Evolutionary conservation across 176 grass and related monocot species (phyloP).

Genomic region (Zoysia japonica): DNA sequence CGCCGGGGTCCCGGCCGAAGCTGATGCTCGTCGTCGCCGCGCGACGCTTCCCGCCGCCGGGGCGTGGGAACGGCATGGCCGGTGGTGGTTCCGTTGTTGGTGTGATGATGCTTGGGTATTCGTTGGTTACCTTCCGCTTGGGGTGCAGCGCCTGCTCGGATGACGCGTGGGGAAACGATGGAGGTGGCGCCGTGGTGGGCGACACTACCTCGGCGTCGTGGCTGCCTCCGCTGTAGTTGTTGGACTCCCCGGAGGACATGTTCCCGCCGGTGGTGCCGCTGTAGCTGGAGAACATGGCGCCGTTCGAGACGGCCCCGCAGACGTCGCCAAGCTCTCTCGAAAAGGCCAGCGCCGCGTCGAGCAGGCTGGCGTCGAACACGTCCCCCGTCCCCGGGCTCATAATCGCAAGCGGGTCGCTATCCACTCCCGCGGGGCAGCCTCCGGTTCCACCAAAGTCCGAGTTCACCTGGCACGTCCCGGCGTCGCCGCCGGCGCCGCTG

Average conservation of each 20-base stretch:
- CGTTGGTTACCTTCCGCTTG: conserved; percentile 50
- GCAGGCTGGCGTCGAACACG: conserved; percentile 42
- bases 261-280: conserved; percentile 57
- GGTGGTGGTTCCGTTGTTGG: not conserved
- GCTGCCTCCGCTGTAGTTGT: conserved; percentile 49
- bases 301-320: conserved; percentile 28
- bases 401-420: conserved; percentile 26
- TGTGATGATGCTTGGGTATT: not conserved
- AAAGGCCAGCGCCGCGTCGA: conserved; percentile 45
- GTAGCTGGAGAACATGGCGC: conserved; percentile 52
- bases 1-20: conserved; percentile 14
- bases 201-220: conserved; percentile 63
- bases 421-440: not conserved
- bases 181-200: conserved; percentile 30
- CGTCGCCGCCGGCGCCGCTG: not conserved
- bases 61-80: not conserved
- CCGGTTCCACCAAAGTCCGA: conserved; percentile 9
- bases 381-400: conserved; percentile 19
- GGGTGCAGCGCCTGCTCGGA: not conserved
- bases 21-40: conserved; percentile 41
- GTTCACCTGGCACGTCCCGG: not conserved
- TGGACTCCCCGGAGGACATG: conserved; percentile 77
- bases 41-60: conserved; percentile 9
- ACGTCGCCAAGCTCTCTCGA: conserved; percentile 28
- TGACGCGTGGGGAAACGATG: not conserved